Base-by-base conservation (phyloP, 768 basidiomycete genomes). In the Arthromyces matolae region DNA sequence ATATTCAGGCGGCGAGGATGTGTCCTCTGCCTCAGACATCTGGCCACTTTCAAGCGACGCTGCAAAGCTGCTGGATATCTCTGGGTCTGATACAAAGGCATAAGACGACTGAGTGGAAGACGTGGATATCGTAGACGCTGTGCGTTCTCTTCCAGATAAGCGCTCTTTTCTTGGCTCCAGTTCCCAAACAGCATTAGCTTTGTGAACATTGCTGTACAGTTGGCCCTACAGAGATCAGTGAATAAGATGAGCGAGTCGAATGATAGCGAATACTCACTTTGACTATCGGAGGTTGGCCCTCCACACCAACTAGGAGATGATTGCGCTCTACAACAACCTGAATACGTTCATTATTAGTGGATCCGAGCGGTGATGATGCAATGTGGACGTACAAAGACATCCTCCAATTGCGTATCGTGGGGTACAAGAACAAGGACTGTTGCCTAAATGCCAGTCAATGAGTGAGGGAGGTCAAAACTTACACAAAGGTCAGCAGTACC, bases 11-110 rank as follows among this genome's bases (percentile, higher is more conserved):
- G 85, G 83, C 3, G 79, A 60, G 9, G 70, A 70, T 32, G 69
- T 62, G 51, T 89, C 87, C 46, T 90, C 89, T 12, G 73, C 71
- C 50, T 91, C 89, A 19, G 89, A 89, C 9, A 76, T 75, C 22
- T 81, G 82, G 12, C 72, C 82, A 54, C 84, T 85, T 60, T 88
- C 89, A 3, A 90, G 74, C 23, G 88, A 90, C 5, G 86, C 87
- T 1, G 86, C 86, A 54, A 90, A 89, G 61, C 84, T 87, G 66
- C 86, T 89, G 4, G 88, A 88, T 42, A 90, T 84, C 54, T 91
- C 89, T 2, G 81, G 81, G 56, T 91, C 89, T n/a, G 89, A 89
- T 8, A 91, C 73, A 47, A 89, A 75, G 4, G 89, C 88, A 56
- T 82, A 91, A 0, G 89, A 91, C 16, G 89, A 91, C 23, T 80